A percentile compares a stretch with the other conserved stretches of the same genome.
These are phyloP conservation scores for Aleurites moluccanus DNA, from an alignment of 441 rosid genomes.

Conservation along the genomic window DNA sequence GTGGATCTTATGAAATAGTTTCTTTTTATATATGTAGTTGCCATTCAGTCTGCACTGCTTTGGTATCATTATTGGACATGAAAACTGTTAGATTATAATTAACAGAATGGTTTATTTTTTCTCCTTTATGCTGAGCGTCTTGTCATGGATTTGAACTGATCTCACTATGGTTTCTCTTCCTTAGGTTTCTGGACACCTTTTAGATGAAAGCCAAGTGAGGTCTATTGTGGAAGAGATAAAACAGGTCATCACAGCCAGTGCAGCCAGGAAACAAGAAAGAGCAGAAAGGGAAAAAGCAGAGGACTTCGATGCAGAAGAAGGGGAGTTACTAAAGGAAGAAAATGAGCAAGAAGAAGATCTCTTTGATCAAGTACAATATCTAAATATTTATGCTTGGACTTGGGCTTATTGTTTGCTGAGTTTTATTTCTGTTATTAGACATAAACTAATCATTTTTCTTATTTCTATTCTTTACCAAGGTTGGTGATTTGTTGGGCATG, in stretches of 20 bases:
- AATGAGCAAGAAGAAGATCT: conserved; percentile 99
- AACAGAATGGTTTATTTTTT: not conserved
- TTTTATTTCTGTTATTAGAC: not conserved
- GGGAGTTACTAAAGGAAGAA: conserved; percentile 95
- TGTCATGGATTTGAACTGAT: not conserved
- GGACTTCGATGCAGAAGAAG: conserved; percentile 98
- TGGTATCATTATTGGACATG: not conserved
- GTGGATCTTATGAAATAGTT: not conserved
- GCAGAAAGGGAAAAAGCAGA: conserved; percentile 93
- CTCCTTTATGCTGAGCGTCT: not conserved
- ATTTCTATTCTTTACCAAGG: conserved; percentile 41
- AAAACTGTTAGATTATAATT: not conserved
- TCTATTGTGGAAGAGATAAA: conserved; percentile 92
- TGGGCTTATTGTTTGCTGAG: not conserved
- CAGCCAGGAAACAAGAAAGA: conserved; percentile 83
- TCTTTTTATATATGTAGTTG: not conserved
- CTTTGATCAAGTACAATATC: conserved; percentile 73
- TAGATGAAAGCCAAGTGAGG: conserved; percentile 87
- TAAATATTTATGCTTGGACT: conserved; percentile 6
- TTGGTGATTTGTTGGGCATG: conserved; percentile 89
- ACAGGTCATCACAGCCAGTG: conserved; percentile 90
- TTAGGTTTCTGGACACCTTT: conserved; percentile 76
- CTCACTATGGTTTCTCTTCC: conserved; percentile 1
- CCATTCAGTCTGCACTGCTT: not conserved
- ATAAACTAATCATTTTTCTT: not conserved